phyloP scores from a whole-genome alignment of 2,329 filamentous ascomycete genomes.

The Alternaria triticina region DNA sequence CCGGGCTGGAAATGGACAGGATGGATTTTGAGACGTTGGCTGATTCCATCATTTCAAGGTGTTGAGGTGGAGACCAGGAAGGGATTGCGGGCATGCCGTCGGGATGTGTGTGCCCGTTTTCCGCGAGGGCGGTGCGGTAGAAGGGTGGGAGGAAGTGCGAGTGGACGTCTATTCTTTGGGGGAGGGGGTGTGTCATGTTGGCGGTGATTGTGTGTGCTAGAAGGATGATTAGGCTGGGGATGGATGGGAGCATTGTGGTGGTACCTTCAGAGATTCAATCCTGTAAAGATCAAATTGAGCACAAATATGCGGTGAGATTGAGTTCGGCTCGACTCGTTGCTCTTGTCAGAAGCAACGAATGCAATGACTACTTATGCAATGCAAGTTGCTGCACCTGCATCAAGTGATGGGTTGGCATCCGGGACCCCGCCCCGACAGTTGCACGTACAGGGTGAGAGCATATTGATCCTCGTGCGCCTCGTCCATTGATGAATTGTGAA shows the following conservation, averaged over 20 bases:
- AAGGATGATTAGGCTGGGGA: not conserved
- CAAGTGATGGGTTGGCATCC: not conserved
- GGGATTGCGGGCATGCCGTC: slow-evolving; percentile 60
- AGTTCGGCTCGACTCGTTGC: not conserved
- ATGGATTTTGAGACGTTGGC: slow-evolving; percentile 60
- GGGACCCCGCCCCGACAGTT: slow-evolving; percentile 5
- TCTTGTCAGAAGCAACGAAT: not conserved
- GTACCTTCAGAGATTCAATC: not conserved
- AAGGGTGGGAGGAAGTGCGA: slow-evolving; percentile 54
- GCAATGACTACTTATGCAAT: not conserved
- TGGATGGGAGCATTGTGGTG: not conserved
- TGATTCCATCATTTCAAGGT: slow-evolving; percentile 59
- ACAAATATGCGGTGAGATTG: not conserved
- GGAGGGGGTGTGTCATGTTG: slow-evolving; percentile 29
- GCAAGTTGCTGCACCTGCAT: not conserved
- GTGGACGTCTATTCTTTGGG: slow-evolving; percentile 56
- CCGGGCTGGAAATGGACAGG: slow-evolving; percentile 62
- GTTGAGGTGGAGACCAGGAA: slow-evolving; percentile 54
- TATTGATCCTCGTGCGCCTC: not conserved
- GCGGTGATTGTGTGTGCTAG: not conserved
- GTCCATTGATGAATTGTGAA: not conserved
- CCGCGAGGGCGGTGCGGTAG: slow-evolving; percentile 51
- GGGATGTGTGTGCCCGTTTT: slow-evolving; percentile 52
- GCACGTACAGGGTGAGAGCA: not conserved
- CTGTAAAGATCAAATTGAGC: not conserved